phyloP scores from a whole-genome alignment of 805 yeast species.

The Starmera dryadoides region DNA sequence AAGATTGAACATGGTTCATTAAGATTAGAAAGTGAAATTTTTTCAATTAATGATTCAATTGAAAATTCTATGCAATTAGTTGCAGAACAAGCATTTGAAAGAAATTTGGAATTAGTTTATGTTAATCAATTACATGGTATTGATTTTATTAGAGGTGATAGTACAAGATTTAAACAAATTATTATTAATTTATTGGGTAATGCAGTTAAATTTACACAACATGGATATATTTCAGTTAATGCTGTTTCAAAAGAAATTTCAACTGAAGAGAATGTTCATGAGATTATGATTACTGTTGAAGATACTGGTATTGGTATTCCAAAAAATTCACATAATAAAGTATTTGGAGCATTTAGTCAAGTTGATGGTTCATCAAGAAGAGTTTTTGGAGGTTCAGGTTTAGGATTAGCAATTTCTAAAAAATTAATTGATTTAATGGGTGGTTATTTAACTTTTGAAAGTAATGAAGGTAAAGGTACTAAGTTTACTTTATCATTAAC shows the following conservation, averaged over 20 bases:
- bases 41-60: conserved; percentile 75
- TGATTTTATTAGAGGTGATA: conserved; percentile 75
- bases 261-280: conserved; percentile 26
- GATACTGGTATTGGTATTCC: conserved; percentile 89
- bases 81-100: conserved; percentile 82
- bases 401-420: conserved; percentile 80
- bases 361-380: conserved; percentile 90
- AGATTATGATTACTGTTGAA: conserved; percentile 70
- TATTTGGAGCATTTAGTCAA: conserved; percentile 84
- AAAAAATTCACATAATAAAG: conserved; percentile 71
- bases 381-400: conserved; percentile 86
- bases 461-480: conserved; percentile 72
- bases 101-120: conserved; percentile 68
- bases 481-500: conserved; percentile 73
- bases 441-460: conserved; percentile 80
- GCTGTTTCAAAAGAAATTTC: conserved; percentile 40
- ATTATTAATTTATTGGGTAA: conserved; percentile 79
- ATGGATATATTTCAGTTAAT: conserved; percentile 71
- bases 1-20: conserved; percentile 87
- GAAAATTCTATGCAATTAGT: conserved; percentile 82
- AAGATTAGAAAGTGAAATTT: conserved; percentile 79
- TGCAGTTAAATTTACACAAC: conserved; percentile 77
- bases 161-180: conserved; percentile 78
- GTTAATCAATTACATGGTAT: conserved; percentile 76
- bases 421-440: conserved; percentile 84